Percentiles rank a stretch among this genome's conserved stretches.
Conservation (phyloP, 306 rosid species). For the Mimosa pudica region DNA sequence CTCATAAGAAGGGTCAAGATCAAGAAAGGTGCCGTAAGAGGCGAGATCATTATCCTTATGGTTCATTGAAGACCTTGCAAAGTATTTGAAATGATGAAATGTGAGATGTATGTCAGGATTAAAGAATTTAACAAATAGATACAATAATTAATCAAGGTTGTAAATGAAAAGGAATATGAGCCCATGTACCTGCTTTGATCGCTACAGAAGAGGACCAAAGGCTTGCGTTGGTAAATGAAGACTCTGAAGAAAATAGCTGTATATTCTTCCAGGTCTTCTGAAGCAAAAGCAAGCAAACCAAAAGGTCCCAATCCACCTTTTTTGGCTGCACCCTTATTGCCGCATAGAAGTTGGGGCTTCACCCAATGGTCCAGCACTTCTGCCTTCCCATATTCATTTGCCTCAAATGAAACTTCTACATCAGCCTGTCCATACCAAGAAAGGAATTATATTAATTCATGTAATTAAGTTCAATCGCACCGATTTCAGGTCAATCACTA, state of each 20-base stretch:
- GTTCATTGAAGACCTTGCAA: too few species aligned
- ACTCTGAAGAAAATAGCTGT: constrained; percentile 76
- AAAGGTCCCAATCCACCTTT: constrained; percentile 71
- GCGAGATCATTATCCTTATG: too few species aligned
- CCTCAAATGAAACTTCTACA: constrained; percentile 61
- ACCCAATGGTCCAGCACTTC: constrained; percentile 50
- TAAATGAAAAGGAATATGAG: background rate
- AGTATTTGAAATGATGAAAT: too few species aligned
- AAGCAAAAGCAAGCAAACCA: constrained; percentile 65
- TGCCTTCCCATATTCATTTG: constrained; percentile 43
- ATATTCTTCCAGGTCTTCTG: constrained; percentile 63
- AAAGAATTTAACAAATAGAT: too few species aligned
- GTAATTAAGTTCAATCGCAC: too few species aligned
- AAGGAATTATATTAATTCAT: too few species aligned
- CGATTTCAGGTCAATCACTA: too few species aligned
- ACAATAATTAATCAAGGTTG: too few species aligned
- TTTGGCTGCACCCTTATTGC: constrained; percentile 48
- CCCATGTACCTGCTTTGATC: constrained; percentile 48
- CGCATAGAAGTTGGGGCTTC: constrained; percentile 64
- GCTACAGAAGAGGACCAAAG: constrained; percentile 68
- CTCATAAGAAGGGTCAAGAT: too few species aligned
- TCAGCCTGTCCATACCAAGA: constrained; percentile 57
- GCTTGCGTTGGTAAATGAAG: constrained; percentile 46
- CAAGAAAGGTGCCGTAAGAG: too few species aligned
- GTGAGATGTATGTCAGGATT: too few species aligned